Base-by-base conservation (phyloP, 129 eudicot genomes). In the Sambucus nigra region DNA sequence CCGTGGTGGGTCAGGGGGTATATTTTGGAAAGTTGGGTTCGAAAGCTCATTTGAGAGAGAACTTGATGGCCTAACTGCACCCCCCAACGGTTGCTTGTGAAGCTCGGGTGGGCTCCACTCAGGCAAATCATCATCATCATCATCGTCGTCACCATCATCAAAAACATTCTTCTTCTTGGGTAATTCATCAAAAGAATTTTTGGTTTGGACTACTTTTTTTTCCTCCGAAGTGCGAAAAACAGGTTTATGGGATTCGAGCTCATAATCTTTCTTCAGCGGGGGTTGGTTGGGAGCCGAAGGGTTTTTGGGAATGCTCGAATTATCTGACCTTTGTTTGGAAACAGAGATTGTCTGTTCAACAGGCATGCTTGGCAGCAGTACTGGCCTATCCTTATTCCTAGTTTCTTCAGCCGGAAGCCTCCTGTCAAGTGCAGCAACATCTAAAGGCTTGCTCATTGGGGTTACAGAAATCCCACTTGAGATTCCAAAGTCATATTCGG, bases 31-130 rank as follows among this genome's bases (percentile, higher is more conserved):
- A 42, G 42, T 60, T 46, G 73, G 24, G 3, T 39, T 54, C 0
- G 53, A 14, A 29, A 12, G 47, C 28, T 44, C 47, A 4, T 65
- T 48, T 5, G 66, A 71, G 29, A 45, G 21, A 7, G 71, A 7
- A 0, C 19, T 15, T 21, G 72, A 27, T 22, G 48, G 55, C 51
- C 29, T 20, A 21, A n/a, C 19, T 51, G 51, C 18, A 54, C 29
- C 63, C 12, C 32, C 60, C 15, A 28, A 1, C 0, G 60, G 19
- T 68, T 54, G 60, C 64, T 33, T 66, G 45, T 68, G 65, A 18
- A 53, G 69, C 33, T 70, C 61, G 0, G 92, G 87, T 1, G 94
- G 94, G 23, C 70, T 53, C 94, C 94, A 83, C 64, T 83, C 94
- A 2, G 94, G 94, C 77, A 83, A 79, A 48, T 83, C 87, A 29